Evolutionary conservation across 805 yeast genomes (phyloP), one percentile per base, ranked within the genome.

Genomic region (Metschnikowia sp.): DNA sequence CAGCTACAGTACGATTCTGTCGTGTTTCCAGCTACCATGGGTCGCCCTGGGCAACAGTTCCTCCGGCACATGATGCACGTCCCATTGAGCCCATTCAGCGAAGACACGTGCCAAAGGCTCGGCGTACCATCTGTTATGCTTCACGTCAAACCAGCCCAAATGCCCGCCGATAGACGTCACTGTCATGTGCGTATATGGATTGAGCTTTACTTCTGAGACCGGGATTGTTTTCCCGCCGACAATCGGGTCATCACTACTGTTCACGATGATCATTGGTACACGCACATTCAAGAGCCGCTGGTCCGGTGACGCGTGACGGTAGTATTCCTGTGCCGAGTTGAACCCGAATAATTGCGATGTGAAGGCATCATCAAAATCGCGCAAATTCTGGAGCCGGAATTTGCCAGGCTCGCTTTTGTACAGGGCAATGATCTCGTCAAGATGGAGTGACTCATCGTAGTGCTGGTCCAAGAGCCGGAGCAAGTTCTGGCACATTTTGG

Each of bases 151-250:
- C 77, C 76, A 73, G 2, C 77, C 86, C 59, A 84, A 72, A 61
- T 86, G 94, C 8, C 92, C 92, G 53, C 94, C 94, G 11, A 81
- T 59, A 44, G 82, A 79, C 1, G 88, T 77, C 39, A 79, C 76
- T 5, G 81, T 69, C 64, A 83, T 65, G 31, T 78, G 68, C 26
- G 82, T 65, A 58, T 77, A 82, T 12, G 90, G 89, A 51, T 84
- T 84, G 30, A 70, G 63, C 34, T 60, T 51, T 15, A 77, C 74
- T 46, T 81, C 86, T 4, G 60, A 44, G 19, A 50, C 48, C 9
- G 91, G 89, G 36, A 82, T 73, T 33, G 75, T 68, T 13, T 76
- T 69, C 10, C 78, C 76, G 4, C 75, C 74, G 36, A 82, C 75
- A 37, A 85, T 76, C 7, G 92, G 89, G 60, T 86, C 94, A 60